Evolutionary conservation across 305 asterid species (phyloP).

Genomic region (Fraxinus floribunda): DNA sequence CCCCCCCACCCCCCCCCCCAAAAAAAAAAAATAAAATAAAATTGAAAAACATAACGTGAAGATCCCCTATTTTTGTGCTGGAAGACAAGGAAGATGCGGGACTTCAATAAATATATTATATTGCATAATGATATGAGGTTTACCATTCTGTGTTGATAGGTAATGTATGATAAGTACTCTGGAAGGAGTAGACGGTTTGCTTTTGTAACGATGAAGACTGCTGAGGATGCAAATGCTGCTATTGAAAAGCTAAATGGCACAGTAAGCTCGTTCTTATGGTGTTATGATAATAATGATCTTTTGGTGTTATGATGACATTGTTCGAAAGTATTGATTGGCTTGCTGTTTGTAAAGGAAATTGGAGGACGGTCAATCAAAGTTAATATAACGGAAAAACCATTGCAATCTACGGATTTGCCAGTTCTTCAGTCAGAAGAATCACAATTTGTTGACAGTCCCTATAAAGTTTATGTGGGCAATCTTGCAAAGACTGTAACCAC

Average conservation of each 20-base stretch:
- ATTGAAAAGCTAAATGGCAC: slow-evolving; percentile 77
- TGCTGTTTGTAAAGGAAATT: slow-evolving; percentile 46
- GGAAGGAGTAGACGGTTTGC: slow-evolving; percentile 87
- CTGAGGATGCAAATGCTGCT: slow-evolving; percentile 72
- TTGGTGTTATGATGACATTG: neutral
- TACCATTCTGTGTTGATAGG: slow-evolving; percentile 39
- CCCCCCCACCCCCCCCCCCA: neutral
- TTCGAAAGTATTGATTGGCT: slow-evolving; percentile 5
- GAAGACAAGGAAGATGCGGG: neutral
- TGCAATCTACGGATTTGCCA: slow-evolving; percentile 39
- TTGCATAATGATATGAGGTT: neutral
- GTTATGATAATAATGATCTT: neutral
- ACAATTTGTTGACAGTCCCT: slow-evolving; percentile 73
- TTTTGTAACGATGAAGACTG: slow-evolving; percentile 78
- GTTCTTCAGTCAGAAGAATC: slow-evolving; percentile 66
- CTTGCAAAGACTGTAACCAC: slow-evolving; percentile 76
- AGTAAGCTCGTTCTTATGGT: slow-evolving; percentile 35
- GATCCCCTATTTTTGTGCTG: neutral
- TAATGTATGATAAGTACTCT: slow-evolving; percentile 86
- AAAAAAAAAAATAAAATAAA: neutral
- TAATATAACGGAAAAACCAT: slow-evolving; percentile 80
- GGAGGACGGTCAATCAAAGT: slow-evolving; percentile 87
- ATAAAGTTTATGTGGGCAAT: slow-evolving; percentile 86
- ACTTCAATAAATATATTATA: neutral
- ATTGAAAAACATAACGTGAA: neutral